Evolutionary conservation across 75 land plant genomes (phyloP), one percentile per base, ranked within the genome.

Genomic region (Pseudotsuga menziesii): DNA sequence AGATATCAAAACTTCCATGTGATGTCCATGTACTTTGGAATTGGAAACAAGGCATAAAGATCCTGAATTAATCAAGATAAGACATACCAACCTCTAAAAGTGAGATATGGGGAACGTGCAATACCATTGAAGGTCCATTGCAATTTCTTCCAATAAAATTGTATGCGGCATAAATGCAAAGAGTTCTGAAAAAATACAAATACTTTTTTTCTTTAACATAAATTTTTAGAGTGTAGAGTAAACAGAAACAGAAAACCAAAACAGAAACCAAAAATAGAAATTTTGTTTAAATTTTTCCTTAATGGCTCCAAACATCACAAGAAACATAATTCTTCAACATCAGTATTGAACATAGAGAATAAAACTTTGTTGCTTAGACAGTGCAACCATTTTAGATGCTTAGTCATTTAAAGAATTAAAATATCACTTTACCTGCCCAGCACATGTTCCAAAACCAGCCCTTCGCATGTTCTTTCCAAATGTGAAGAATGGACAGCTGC

Each of bases 391-490:
- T 67, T 36, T 12, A 36, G 36, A 63, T 16, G 3, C 32, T 29
- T 5, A 5, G 39, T 32, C 19, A 64, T 4, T 35, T 35, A 4
- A 36, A 32, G 36, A 66, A 2, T 1, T 29, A 29, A 29, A 1
- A 29, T 0, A 29, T 29, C 1, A 29, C 32, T 48, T 48, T 48
- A 89, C 98, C 92, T 94, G 93, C 77, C 85, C 67, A 80, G 88
- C 79, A 77, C 91, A 90, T 75, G 88, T 81, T 25, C 98, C 95
- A 80, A 92, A 86, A 56, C 91, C 95, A 76, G 93, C 92, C 77
- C 91, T 84, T 58, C 77, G 73, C 90, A 94, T 91, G 80, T 92
- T 94, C 80, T 86, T 94, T 69, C 95, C 98, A 84, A 90, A 92
- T 77, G 93, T 87, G 60, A 82, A 82, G 73, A 91, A 89, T 0